Percentiles rank a stretch among this genome's conserved stretches.
phyloP scores from a whole-genome alignment of 768 basidiomycete species.

The Sarcodon sp. region DNA sequence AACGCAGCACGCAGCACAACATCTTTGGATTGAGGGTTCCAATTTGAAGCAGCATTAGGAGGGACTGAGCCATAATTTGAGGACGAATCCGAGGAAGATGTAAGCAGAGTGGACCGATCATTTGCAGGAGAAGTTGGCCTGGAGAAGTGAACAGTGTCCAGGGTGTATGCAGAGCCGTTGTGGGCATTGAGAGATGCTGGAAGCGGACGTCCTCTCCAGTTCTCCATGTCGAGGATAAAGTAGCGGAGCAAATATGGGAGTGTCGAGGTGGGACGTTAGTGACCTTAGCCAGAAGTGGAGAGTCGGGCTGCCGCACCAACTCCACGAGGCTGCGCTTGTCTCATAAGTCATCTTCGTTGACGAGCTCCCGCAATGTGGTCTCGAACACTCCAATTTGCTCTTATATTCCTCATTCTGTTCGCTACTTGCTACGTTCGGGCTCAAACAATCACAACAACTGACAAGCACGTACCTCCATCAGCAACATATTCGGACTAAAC shows the following conservation, averaged over 20 bases:
- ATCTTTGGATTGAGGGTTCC: slow-evolving; percentile 28
- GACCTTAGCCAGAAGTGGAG: no score
- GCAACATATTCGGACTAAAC: no score
- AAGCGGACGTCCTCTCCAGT: neutral
- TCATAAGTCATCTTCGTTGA: no score
- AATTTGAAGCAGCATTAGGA: slow-evolving; percentile 7
- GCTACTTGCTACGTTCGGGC: no score
- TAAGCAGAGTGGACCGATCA: slow-evolving; percentile 14
- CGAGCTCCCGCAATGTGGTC: no score
- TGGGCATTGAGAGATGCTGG: slow-evolving; percentile 1
- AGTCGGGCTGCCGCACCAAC: no score
- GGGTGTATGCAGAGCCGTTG: slow-evolving; percentile 47
- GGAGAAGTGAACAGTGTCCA: slow-evolving; percentile 36
- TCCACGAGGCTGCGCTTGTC: no score
- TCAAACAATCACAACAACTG: no score
- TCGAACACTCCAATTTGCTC: no score
- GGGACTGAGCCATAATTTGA: slow-evolving; percentile 35
- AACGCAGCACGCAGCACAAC: slow-evolving; percentile 71
- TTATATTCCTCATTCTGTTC: no score
- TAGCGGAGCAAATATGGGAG: neutral
- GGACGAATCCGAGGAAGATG: slow-evolving; percentile 13
- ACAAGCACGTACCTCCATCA: no score
- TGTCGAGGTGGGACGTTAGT: no score
- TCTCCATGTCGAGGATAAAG: neutral
- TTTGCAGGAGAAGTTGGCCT: slow-evolving; percentile 20